A percentile compares a stretch with the other conserved stretches of the same genome.
Conservation (phyloP, 2,329 filamentous ascomycete genomes). For the Cladosporium sp. region DNA sequence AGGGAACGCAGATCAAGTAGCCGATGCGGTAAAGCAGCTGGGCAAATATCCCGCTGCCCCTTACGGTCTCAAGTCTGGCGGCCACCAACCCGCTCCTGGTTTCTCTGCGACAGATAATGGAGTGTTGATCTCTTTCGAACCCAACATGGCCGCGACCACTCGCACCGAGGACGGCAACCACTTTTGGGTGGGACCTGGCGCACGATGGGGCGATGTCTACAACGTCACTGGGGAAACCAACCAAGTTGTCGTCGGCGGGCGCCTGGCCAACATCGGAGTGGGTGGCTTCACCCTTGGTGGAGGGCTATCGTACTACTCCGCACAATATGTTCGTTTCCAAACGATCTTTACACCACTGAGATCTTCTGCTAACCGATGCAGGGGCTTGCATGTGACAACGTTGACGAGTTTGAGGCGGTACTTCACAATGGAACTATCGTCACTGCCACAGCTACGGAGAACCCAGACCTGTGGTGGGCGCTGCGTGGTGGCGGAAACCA, state of each 20-base stretch:
- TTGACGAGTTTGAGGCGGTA: not conserved
- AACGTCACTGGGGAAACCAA: constrained; percentile 42
- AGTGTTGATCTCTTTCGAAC: constrained; percentile 49
- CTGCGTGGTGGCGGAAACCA: constrained; percentile 48
- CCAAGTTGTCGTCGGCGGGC: constrained; percentile 48
- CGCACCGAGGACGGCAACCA: not conserved
- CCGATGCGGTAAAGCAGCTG: constrained; percentile 55
- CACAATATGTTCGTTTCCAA: constrained; percentile 19
- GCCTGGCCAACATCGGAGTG: constrained; percentile 48
- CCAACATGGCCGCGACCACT: constrained; percentile 38
- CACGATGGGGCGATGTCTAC: constrained; percentile 51
- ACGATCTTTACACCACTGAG: not conserved
- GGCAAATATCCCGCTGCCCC: constrained; percentile 50
- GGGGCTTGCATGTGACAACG: not conserved
- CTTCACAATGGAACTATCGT: constrained; percentile 31
- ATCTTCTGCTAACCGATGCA: not conserved
- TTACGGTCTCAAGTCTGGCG: constrained; percentile 58
- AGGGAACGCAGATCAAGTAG: constrained; percentile 53
- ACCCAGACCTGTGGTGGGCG: constrained; percentile 53
- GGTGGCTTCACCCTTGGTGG: constrained; percentile 49
- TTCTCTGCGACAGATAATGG: constrained; percentile 50
- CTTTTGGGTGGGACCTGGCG: constrained; percentile 46
- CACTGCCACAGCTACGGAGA: constrained; percentile 44
- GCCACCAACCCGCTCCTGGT: constrained; percentile 51
- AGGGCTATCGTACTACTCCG: constrained; percentile 54